Evolutionary conservation across 768 basidiomycete species (phyloP).

Genomic region (Cyclocybe aegerita): DNA sequence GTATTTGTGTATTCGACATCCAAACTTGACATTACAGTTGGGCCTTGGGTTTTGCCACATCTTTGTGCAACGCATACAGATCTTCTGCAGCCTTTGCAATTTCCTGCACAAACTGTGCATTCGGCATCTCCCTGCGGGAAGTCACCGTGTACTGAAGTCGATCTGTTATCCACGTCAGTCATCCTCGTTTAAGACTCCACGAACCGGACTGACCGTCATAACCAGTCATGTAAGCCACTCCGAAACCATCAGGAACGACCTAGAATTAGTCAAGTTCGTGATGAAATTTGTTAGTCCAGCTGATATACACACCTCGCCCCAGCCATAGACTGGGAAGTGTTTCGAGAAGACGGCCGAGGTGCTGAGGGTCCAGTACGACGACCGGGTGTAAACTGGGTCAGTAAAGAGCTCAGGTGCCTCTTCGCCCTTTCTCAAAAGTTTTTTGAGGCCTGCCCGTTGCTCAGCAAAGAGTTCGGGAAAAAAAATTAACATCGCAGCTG

Average conservation of each 20-base stretch:
- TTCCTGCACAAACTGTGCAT: slow-evolving; percentile 69
- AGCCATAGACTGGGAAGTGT: slow-evolving; percentile 83
- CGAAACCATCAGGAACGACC: slow-evolving; percentile 93
- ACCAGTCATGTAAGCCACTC: slow-evolving; percentile 94
- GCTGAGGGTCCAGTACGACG: slow-evolving; percentile 84
- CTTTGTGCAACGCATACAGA: slow-evolving; percentile 56
- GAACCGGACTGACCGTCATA: slow-evolving; percentile 57
- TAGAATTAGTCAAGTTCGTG: slow-evolving; percentile 12
- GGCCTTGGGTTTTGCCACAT: slow-evolving; percentile 25
- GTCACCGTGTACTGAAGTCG: slow-evolving; percentile 86
- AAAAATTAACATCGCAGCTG: slow-evolving; percentile 14
- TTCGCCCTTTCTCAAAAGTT: slow-evolving; percentile 61
- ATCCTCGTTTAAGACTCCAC: slow-evolving; percentile 9
- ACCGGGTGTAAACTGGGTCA: slow-evolving; percentile 72
- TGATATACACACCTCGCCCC: slow-evolving; percentile 71
- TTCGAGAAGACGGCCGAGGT: slow-evolving; percentile 89
- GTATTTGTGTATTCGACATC: neutral
- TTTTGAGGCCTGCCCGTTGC: slow-evolving; percentile 59
- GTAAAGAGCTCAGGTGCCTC: slow-evolving; percentile 66
- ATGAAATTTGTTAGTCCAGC: neutral
- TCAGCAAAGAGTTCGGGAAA: neutral
- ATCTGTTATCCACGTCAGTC: slow-evolving; percentile 40
- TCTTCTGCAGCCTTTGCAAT: slow-evolving; percentile 65
- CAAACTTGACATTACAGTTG: slow-evolving; percentile 35
- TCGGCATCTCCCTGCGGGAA: slow-evolving; percentile 82